phyloP scores from a whole-genome alignment of 2,329 filamentous ascomycete species.

The Pseudopithomyces chartarum region DNA sequence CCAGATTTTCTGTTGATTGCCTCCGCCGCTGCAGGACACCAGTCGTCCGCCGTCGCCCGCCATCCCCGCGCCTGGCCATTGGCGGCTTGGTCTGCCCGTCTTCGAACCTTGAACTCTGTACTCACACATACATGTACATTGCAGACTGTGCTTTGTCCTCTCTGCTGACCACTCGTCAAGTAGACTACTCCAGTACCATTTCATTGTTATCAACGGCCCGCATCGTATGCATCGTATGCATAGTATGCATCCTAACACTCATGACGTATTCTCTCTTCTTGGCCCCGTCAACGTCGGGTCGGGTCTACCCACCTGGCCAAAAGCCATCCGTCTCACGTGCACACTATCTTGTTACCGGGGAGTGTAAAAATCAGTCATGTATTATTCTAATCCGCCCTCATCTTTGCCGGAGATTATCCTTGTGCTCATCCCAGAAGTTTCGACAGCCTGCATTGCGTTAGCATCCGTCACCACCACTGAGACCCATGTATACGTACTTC shows the following conservation, averaged over 20 bases:
- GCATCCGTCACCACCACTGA: not conserved
- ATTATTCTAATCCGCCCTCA: constrained; percentile 43
- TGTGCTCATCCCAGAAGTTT: constrained; percentile 84
- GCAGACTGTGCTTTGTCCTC: too few species aligned
- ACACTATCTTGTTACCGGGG: not conserved
- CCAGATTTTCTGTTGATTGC: constrained; percentile 4
- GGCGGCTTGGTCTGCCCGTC: not conserved
- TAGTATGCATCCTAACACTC: too few species aligned
- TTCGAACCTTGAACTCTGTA: not conserved
- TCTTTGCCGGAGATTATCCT: constrained; percentile 69
- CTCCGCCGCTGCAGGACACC: not conserved
- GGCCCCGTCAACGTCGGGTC: too few species aligned
- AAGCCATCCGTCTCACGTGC: too few species aligned
- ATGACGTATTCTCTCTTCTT: too few species aligned
- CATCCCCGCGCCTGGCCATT: constrained; percentile 1
- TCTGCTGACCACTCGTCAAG: not conserved
- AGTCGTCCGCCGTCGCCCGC: not conserved
- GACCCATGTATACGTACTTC: constrained; percentile 55
- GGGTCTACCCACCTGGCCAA: too few species aligned
- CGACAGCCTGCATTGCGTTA: constrained; percentile 63
- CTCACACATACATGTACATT: too few species aligned
- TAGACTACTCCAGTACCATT: too few species aligned
- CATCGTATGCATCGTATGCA: too few species aligned
- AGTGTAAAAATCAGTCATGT: not conserved
- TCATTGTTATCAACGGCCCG: not conserved